Conservation (phyloP, 2,329 filamentous ascomycete species). For the Hypoxylon rubiginosum region DNA sequence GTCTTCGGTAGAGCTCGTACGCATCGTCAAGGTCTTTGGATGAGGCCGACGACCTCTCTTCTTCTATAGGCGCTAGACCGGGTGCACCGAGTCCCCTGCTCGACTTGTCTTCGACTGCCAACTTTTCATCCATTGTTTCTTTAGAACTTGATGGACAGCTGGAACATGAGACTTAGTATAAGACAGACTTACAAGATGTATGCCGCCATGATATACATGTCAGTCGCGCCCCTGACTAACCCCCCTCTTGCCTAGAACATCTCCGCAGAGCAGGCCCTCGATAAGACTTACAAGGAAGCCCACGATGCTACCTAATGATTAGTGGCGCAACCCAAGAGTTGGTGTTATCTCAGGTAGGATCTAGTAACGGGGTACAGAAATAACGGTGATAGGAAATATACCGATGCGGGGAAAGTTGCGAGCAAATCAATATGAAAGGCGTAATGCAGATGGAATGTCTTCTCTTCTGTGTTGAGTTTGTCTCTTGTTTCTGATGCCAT, state of each 20-base stretch:
- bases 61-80: conserved; percentile 6
- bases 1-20: conserved; percentile 52
- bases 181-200: background rate
- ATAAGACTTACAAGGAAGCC: conserved; percentile 22
- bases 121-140: conserved; percentile 40
- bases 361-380: conserved; percentile 7
- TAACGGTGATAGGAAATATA: conserved; percentile 16
- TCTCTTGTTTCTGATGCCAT: background rate
- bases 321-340: conserved; percentile 9
- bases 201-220: conserved; percentile 1
- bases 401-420: conserved; percentile 25
- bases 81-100: background rate
- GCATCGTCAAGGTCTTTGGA: conserved; percentile 52
- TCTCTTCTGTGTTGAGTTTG: background rate
- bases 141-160: background rate
- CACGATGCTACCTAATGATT: conserved; percentile 29
- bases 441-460: too few species aligned
- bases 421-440: background rate
- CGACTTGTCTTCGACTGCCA: conserved; percentile 16
- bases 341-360: conserved; percentile 1
- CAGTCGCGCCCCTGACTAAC: background rate
- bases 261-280: conserved; percentile 2
- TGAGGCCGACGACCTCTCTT: conserved; percentile 39
- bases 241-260: background rate
- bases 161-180: background rate